Conservation (phyloP, 2,329 filamentous ascomycete genomes). For the Fusarium miscanthi region DNA sequence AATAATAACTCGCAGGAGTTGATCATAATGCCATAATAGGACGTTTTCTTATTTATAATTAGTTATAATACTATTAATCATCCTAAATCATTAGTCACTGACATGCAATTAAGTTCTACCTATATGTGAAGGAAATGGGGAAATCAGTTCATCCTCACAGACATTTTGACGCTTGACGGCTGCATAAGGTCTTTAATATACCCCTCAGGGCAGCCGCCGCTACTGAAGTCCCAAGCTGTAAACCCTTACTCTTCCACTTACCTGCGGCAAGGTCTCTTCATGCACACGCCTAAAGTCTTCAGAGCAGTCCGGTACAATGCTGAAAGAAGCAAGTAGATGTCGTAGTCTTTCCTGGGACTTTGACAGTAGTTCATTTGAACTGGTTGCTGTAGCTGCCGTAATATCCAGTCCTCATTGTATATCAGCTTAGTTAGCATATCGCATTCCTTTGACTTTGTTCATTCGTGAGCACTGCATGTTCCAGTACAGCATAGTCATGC, state of each 20-base stretch:
- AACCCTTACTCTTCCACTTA: not conserved
- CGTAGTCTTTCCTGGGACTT: not conserved
- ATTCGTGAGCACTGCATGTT: not conserved
- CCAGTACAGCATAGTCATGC: not conserved
- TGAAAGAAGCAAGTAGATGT: not conserved
- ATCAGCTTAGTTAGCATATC: not conserved
- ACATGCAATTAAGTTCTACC: not conserved
- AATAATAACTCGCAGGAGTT: not conserved
- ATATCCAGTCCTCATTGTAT: not conserved
- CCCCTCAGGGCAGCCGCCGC: not conserved
- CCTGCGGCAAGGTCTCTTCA: fast-evolving
- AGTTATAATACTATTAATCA: not conserved
- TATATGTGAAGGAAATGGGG: fast-evolving
- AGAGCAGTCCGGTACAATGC: not conserved
- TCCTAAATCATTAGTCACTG: fast-evolving
- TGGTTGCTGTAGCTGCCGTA: fast-evolving
- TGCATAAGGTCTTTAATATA: not conserved
- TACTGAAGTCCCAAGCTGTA: fast-evolving
- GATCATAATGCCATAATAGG: not conserved
- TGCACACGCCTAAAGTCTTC: fast-evolving
- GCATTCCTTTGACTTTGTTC: not conserved
- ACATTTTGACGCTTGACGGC: too few species aligned
- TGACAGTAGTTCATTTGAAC: not conserved
- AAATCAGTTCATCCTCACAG: not conserved
- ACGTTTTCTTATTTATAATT: not conserved